Percentiles rank a stretch among this genome's conserved stretches.
Conservation (phyloP, 371 early-diverging fungal species). For the Actinomucor elegans region DNA sequence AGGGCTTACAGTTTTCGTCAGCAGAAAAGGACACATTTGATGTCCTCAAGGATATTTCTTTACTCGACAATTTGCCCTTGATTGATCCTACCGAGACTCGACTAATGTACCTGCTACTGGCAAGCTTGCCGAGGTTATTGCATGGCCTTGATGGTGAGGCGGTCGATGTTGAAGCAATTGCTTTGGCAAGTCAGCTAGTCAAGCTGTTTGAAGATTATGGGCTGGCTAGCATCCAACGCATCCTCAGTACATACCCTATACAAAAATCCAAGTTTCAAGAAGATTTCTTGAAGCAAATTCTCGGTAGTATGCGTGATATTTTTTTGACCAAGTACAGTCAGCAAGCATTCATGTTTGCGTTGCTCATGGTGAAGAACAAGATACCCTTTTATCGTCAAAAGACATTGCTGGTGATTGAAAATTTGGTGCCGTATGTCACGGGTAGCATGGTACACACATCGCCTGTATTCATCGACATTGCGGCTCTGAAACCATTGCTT, state of each 20-base stretch:
- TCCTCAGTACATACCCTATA: constrained; percentile 63
- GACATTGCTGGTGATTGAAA: constrained; percentile 62
- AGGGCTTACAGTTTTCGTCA: constrained; percentile 67
- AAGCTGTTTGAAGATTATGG: constrained; percentile 55
- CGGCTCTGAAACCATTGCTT: constrained; percentile 50
- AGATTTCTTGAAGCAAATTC: constrained; percentile 72
- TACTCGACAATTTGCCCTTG: constrained; percentile 59
- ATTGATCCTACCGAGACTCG: constrained; percentile 67
- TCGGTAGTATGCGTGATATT: constrained; percentile 58
- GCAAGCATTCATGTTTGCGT: constrained; percentile 62
- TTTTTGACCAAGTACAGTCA: constrained; percentile 66
- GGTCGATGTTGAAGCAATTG: constrained; percentile 22
- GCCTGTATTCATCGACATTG: constrained; percentile 34
- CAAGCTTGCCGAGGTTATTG: constrained; percentile 66
- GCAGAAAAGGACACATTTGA: constrained; percentile 55
- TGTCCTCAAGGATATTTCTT: constrained; percentile 40
- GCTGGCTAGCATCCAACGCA: constrained; percentile 48
- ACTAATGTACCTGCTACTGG: constrained; percentile 66
- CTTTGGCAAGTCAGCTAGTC: constrained; percentile 51
- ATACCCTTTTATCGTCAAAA: constrained; percentile 62
- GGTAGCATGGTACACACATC: constrained; percentile 18
- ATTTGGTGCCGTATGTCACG: constrained; percentile 61
- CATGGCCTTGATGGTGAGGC: constrained; percentile 58
- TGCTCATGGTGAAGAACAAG: constrained; percentile 67
- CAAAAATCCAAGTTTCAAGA: constrained; percentile 69